A percentile compares a stretch with the other conserved stretches of the same genome.
These are phyloP conservation scores for Colletotrichum tropicicola DNA, from an alignment of 2,329 filamentous ascomycete species.

Conservation along the genomic window DNA sequence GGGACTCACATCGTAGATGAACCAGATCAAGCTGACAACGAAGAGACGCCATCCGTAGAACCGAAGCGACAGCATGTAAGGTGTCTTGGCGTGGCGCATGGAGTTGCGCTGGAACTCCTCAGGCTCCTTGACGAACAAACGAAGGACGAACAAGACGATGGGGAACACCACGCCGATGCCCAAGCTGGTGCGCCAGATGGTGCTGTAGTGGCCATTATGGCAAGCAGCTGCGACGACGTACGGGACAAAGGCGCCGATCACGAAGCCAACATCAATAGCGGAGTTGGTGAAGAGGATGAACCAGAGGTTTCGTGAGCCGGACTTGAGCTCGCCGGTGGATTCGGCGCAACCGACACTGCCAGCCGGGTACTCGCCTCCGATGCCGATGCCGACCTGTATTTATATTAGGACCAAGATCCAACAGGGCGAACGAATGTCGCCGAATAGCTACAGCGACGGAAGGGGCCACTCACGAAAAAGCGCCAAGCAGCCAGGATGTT, in stretches of 20 bases:
- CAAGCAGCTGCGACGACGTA: constrained; percentile 65
- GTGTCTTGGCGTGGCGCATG: constrained; percentile 69
- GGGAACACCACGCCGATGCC: constrained; percentile 84
- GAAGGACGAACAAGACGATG: constrained; percentile 74
- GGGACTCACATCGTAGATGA: constrained; percentile 75
- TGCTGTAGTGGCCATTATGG: constrained; percentile 69
- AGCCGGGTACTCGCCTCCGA: constrained; percentile 76
- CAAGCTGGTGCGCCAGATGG: constrained; percentile 84
- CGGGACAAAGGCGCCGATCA: constrained; percentile 64
- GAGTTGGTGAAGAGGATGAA: constrained; percentile 91
- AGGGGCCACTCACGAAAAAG: constrained; percentile 72
- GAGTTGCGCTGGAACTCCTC: constrained; percentile 78
- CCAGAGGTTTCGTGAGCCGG: constrained; percentile 86
- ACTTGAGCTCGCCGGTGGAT: constrained; percentile 82
- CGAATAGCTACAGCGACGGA: fast-evolving
- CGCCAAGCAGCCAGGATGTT: constrained; percentile 81
- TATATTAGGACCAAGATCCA: too few relatives aligned
- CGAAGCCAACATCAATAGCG: constrained; percentile 86
- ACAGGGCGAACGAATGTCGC: too few relatives aligned
- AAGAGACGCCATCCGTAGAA: constrained; percentile 81
- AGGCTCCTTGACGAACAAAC: constrained; percentile 78
- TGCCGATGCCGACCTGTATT: constrained; percentile 17
- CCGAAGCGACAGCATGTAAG: constrained; percentile 62
- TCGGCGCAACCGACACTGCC: constrained; percentile 88
- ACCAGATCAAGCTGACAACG: constrained; percentile 81